phyloP scores from a whole-genome alignment of 2,329 filamentous ascomycete genomes.

The Aspergillus japonicus region DNA sequence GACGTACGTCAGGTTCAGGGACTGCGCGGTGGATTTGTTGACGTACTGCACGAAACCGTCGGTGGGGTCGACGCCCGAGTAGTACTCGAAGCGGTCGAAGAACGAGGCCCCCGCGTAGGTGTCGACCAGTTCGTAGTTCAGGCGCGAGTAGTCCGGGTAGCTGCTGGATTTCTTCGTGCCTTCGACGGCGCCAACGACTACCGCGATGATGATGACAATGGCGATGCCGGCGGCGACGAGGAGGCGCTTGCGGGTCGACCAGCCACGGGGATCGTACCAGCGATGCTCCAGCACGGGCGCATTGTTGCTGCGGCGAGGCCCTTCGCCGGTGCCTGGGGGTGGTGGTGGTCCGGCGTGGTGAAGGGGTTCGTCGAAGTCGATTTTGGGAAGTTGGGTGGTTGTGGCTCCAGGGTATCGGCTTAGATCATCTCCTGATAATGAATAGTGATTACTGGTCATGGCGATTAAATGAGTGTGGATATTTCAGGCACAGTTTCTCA shows the following conservation, averaged over 20 bases:
- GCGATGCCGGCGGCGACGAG: background rate
- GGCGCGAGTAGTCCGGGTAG: background rate
- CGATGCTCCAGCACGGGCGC: background rate
- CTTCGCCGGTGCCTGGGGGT: background rate
- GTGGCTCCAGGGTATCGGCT: background rate
- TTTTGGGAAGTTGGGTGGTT: background rate
- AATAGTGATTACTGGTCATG: background rate
- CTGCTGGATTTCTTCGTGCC: background rate
- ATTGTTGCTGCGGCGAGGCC: background rate
- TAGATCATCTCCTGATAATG: background rate
- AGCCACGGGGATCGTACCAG: slow-evolving; percentile 2
- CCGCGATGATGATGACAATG: slow-evolving; percentile 1
- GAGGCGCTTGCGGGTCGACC: background rate
- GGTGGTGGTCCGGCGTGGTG: background rate
- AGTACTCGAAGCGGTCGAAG: slow-evolving; percentile 6
- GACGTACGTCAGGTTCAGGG: slow-evolving; percentile 61
- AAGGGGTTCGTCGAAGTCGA: background rate
- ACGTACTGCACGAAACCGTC: slow-evolving; percentile 30
- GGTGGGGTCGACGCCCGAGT: background rate
- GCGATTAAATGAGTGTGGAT: background rate
- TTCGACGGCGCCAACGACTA: background rate
- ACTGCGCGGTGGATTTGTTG: slow-evolving; percentile 32
- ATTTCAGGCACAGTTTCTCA: no score
- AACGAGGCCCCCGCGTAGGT: slow-evolving; percentile 4
- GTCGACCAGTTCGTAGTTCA: background rate